A percentile compares a stretch with the other conserved stretches of the same genome.
phyloP scores from a whole-genome alignment of 1,139 yeast genomes.

The Protomyces inundatus region DNA sequence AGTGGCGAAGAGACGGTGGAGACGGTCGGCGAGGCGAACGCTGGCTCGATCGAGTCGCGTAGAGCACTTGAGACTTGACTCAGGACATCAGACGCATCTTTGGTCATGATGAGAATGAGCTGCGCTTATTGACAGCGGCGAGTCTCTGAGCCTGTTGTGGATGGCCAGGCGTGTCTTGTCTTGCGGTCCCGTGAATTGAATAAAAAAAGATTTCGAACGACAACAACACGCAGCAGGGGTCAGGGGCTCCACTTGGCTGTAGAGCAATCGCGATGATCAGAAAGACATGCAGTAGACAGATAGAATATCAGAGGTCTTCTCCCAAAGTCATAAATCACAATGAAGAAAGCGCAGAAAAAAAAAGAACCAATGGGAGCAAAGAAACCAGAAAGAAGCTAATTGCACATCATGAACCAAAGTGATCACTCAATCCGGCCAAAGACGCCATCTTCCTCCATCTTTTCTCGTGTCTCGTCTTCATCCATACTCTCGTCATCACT shows the following conservation, averaged over 20 bases:
- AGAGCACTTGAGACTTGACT: conserved; percentile 13
- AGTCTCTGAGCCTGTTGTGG: background rate
- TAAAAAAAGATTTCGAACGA: no score
- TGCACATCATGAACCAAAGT: background rate
- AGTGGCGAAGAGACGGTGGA: conserved; percentile 21
- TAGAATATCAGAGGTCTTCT: no score
- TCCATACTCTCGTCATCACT: conserved; percentile 23
- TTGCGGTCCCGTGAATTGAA: no score
- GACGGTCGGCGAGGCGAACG: conserved; percentile 18
- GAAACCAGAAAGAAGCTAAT: no score
- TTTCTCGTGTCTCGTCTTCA: conserved; percentile 6
- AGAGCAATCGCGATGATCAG: no score
- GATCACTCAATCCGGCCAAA: conserved; percentile 18
- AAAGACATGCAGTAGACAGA: no score
- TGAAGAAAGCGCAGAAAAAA: no score
- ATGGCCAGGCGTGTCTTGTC: no score
- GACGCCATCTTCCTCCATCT: conserved; percentile 18
- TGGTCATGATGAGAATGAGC: background rate
- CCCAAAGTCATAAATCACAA: no score
- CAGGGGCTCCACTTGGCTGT: no score
- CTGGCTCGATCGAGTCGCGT: conserved; percentile 13
- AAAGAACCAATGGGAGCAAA: no score
- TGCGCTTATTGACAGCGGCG: background rate
- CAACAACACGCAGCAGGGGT: no score
- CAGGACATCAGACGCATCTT: conserved; percentile 11